These are phyloP conservation scores for Gaultheria prostrata DNA, from an alignment of 148 eudicot genomes.

Conservation along the genomic window DNA sequence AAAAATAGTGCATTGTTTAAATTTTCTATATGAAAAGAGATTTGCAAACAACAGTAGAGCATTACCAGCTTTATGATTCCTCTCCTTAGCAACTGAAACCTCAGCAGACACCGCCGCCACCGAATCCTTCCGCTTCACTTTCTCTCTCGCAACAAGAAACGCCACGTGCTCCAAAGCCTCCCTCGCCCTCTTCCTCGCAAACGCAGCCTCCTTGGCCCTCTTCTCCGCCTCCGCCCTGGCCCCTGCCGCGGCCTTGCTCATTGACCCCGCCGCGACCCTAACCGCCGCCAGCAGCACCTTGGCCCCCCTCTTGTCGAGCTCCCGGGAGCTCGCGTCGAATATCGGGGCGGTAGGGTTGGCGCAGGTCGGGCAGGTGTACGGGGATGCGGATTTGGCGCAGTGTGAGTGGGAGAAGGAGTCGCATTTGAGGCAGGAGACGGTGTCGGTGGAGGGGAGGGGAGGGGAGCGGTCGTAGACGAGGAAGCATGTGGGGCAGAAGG, in stretches of 20 bases:
- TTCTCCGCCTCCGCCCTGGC: slow-evolving; percentile 62
- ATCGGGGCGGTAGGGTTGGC: slow-evolving; percentile 39
- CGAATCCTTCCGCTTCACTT: slow-evolving; percentile 25
- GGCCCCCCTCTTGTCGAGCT: slow-evolving; percentile 47
- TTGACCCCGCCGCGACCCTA: slow-evolving; percentile 53
- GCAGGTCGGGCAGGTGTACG: slow-evolving; percentile 64
- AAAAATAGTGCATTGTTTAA: not conserved
- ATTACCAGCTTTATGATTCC: not conserved
- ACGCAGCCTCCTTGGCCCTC: slow-evolving; percentile 66
- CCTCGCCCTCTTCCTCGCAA: slow-evolving; percentile 61
- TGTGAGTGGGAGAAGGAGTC: slow-evolving; percentile 51
- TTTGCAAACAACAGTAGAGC: not conserved
- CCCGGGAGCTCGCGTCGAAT: slow-evolving; percentile 28
- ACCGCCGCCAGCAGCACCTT: slow-evolving; percentile 65
- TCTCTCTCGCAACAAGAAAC: slow-evolving; percentile 23
- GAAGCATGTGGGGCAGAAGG: slow-evolving; percentile 80
- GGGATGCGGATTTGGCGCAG: slow-evolving; percentile 36
- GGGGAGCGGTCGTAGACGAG: slow-evolving; percentile 37
- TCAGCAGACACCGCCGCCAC: slow-evolving; percentile 6
- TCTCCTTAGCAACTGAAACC: slow-evolving; percentile 7
- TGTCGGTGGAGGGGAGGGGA: slow-evolving; percentile 25
- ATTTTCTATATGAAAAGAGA: not conserved
- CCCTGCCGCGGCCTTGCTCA: slow-evolving; percentile 46
- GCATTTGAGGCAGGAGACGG: slow-evolving; percentile 57
- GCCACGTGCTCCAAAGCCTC: slow-evolving; percentile 65